These are phyloP conservation scores for Aureobasidium namibiae DNA, from an alignment of 2,329 filamentous ascomycete genomes.

Conservation along the genomic window DNA sequence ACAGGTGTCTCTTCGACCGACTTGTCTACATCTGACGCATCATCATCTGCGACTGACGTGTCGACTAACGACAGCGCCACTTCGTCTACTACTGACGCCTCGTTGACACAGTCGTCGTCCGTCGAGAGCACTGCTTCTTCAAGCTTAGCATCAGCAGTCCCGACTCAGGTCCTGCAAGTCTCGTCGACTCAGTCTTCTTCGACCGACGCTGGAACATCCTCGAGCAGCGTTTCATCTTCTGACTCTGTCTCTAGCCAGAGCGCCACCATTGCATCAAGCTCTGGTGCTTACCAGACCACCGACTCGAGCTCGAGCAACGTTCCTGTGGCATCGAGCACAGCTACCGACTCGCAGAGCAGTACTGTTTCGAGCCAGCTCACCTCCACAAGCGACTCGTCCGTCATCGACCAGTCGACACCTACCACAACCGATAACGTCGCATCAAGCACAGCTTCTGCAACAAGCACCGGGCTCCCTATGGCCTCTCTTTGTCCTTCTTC, in stretches of 20 bases:
- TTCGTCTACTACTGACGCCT: not conserved
- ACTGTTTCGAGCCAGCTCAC: not conserved
- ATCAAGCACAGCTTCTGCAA: not conserved
- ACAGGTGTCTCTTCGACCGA: not conserved
- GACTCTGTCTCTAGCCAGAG: not conserved
- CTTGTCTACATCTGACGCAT: too few species aligned
- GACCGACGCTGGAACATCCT: not conserved
- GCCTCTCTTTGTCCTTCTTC: constrained; percentile 15
- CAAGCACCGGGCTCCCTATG: constrained; percentile 12
- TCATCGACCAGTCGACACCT: not conserved
- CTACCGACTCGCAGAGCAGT: not conserved
- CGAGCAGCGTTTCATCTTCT: not conserved
- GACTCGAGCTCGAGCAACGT: not conserved
- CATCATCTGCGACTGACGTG: too few species aligned
- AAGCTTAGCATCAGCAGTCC: not conserved
- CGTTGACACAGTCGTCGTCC: not conserved
- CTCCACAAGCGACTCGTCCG: not conserved
- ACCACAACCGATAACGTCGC: not conserved
- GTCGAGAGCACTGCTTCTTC: not conserved
- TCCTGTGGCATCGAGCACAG: not conserved
- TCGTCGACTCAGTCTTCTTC: not conserved
- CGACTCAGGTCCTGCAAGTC: not conserved
- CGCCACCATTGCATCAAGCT: not conserved
- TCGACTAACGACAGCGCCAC: not conserved
- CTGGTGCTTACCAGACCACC: not conserved